Base-by-base conservation (phyloP, 129 eudicot species). In the Scalesia atractyloides region DNA sequence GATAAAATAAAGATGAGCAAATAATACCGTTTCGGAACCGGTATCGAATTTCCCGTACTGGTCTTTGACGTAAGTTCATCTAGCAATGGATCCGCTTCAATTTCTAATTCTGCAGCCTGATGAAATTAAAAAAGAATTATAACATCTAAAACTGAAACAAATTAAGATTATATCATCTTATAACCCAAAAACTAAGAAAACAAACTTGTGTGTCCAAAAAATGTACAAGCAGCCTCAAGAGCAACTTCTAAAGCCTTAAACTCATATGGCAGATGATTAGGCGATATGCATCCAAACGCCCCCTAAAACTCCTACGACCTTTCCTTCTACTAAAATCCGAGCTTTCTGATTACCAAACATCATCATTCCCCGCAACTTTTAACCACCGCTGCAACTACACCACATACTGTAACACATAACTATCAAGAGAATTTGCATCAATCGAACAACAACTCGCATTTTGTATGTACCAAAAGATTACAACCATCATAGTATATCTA, bases 161-260 rank as follows among this genome's bases (percentile, higher is more conserved):
- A 12, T 37, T 71, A 57, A 22, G 16, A 36, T 22, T 56, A n/a
- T 43, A 24, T 17, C 26, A 60, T 59, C 18, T 30, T 59, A 59
- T 0, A 59, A 12, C 16, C 19, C 34, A 58, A 58, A 58, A 58
- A 11, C 37, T 24, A 15, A 70, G 57, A 9, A 22, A 66, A 83
- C 70, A 12, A 74, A 94, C 99, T 96, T 90, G 97, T 34, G 97
- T 71, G 68, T 90, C 99, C 50, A n/a, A 94, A 84, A 86, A 83
- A 88, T 11, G 97, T 88, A 75, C 96, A 94, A 62, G 97, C 96
- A 74, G 97, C 94, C 74, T 94, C 97, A 72, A 94, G 81, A 79
- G 99, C 97, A 71, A 94, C 96, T 90, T 94, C 97, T 62, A 94
- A 84, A 37, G 97, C 99, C 78, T 86, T 91, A 67, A 94, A 94